phyloP scores from a whole-genome alignment of 257 asterid species.

The Penstemon newberryi region DNA sequence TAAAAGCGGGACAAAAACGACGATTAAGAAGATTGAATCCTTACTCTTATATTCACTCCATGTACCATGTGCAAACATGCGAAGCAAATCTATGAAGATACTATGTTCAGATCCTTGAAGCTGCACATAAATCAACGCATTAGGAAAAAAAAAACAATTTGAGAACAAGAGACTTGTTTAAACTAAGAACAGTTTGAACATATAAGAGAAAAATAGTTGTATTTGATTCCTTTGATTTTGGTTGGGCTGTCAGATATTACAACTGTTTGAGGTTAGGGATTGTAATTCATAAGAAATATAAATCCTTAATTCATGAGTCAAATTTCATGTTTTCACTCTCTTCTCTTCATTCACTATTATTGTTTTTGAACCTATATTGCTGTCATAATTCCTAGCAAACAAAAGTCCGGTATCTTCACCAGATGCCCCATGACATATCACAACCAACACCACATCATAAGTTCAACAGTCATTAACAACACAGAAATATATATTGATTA shows the following conservation, averaged over 20 bases:
- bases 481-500: not conserved
- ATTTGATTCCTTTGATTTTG: not conserved
- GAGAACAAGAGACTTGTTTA: not conserved
- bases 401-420: constrained; percentile 18
- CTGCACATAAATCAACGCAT: constrained; percentile 44
- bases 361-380: not conserved
- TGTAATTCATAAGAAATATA: not conserved
- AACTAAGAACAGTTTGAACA: not conserved
- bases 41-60: constrained; percentile 95
- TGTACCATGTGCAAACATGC: constrained; percentile 82
- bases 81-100: constrained; percentile 70
- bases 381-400: not conserved
- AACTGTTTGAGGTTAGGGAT: no score
- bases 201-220: not conserved
- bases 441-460: not conserved
- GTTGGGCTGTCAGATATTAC: no score
- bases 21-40: constrained; percentile 19
- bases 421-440: constrained; percentile 3
- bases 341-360: not conserved
- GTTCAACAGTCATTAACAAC: constrained; percentile 4
- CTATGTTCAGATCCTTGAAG: constrained; percentile 81
- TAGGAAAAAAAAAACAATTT: constrained; percentile 3
- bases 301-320: not conserved
- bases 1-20: constrained; percentile 19
- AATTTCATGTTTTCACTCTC: not conserved